These are phyloP conservation scores for Kingdonia uniflora DNA, from an alignment of 164 flowering plant species.

Conservation along the genomic window DNA sequence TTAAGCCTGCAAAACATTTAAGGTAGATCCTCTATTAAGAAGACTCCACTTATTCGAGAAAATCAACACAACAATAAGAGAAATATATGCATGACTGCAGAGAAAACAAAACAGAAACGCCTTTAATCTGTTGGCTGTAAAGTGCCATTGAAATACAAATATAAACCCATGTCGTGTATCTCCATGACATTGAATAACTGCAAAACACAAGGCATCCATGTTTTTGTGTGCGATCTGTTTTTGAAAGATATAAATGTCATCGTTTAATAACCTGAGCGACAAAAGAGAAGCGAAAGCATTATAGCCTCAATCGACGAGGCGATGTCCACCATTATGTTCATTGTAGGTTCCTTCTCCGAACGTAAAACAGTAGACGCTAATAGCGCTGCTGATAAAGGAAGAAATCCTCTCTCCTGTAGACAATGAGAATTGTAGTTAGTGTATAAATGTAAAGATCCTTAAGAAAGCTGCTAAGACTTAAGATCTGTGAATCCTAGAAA, in stretches of 20 bases:
- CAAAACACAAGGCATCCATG: no score
- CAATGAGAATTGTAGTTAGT: slow-evolving; percentile 10
- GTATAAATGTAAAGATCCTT: background rate
- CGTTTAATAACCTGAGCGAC: slow-evolving; percentile 65
- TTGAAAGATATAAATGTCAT: slow-evolving; percentile 3
- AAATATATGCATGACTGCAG: no score
- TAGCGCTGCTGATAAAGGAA: slow-evolving; percentile 83
- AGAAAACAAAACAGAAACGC: no score
- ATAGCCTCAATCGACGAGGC: slow-evolving; percentile 53
- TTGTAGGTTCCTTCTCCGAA: slow-evolving; percentile 40
- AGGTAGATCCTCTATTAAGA: background rate
- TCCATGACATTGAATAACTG: no score
- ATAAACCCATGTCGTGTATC: no score
- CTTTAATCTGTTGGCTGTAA: no score
- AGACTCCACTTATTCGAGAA: background rate
- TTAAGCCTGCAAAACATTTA: slow-evolving; percentile 39
- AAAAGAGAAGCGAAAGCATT: slow-evolving; percentile 64
- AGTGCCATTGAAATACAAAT: no score
- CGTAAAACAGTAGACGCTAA: slow-evolving; percentile 61
- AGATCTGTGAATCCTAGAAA: no score
- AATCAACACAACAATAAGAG: background rate
- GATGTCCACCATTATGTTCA: slow-evolving; percentile 55
- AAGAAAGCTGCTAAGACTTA: background rate
- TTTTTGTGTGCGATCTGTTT: no score
- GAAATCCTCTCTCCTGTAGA: slow-evolving; percentile 89